A percentile compares a stretch with the other conserved stretches of the same genome.
Conservation (phyloP, 2,329 filamentous ascomycete species). For the Huntiella moniliformis region DNA sequence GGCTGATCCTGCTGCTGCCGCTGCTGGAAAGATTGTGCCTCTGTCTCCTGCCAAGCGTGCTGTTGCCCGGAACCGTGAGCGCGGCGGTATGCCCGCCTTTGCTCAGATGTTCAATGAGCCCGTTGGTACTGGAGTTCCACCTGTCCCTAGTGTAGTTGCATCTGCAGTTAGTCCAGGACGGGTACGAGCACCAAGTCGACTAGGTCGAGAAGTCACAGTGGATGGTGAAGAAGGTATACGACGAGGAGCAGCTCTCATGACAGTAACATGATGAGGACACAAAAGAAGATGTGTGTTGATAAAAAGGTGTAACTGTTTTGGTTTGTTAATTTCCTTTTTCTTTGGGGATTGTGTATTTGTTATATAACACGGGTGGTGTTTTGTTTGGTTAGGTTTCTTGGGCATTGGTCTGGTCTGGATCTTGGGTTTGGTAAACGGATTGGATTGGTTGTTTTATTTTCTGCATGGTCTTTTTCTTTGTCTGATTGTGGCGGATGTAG, state of each 20-base stretch:
- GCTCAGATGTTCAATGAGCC: constrained; percentile 48
- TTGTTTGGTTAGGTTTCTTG: not conserved
- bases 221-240: constrained; percentile 3
- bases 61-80: constrained; percentile 26
- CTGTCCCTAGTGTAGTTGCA: constrained; percentile 13
- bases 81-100: constrained; percentile 37
- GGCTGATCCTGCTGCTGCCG: constrained; percentile 33
- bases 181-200: not conserved
- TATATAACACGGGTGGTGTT: not conserved
- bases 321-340: not conserved
- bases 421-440: too few relatives aligned
- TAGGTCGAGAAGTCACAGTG: constrained; percentile 2
- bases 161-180: constrained; percentile 15
- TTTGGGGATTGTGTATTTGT: not conserved
- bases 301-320: not conserved
- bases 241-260: constrained; percentile 1
- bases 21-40: not conserved
- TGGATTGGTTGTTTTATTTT: not conserved
- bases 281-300: not conserved
- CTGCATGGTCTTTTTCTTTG: not conserved
- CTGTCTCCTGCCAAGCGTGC: constrained; percentile 16
- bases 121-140: constrained; percentile 16
- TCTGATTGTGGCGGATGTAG: too few relatives aligned
- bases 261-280: not conserved
- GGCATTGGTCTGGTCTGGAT: not conserved